Conservation (phyloP, 164 flowering plant species). For the Amborella trichopoda region DNA sequence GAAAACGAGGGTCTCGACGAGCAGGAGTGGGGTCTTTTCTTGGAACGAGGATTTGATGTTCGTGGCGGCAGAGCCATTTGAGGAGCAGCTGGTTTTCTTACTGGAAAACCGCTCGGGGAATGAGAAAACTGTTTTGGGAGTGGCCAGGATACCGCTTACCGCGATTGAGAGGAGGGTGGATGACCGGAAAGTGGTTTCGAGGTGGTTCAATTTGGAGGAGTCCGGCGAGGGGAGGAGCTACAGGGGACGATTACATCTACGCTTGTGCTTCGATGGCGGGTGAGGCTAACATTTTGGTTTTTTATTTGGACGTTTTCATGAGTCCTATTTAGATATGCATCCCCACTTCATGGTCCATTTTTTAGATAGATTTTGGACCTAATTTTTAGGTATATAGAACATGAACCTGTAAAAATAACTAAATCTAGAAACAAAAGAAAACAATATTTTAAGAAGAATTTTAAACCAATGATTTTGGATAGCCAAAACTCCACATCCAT, state of each 20-base stretch:
- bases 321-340: no score
- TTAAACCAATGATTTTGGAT: no score
- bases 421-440: no score
- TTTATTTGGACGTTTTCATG: no score
- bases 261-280: slow-evolving; percentile 65
- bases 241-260: slow-evolving; percentile 55
- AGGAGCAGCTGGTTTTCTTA: slow-evolving; percentile 33
- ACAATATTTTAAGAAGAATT: no score
- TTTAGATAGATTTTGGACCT: no score
- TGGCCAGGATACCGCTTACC: slow-evolving; percentile 36
- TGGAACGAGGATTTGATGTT: slow-evolving; percentile 87
- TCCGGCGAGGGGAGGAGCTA: slow-evolving; percentile 21
- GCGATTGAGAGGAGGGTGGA: slow-evolving; percentile 74
- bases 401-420: no score
- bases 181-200: slow-evolving; percentile 59
- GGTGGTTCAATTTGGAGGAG: slow-evolving; percentile 57
- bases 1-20: slow-evolving; percentile 36
- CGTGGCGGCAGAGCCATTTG: slow-evolving; percentile 83
- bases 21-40: slow-evolving; percentile 41
- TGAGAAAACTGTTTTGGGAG: slow-evolving; percentile 34
- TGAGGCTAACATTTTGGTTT: no score
- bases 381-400: no score
- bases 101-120: slow-evolving; percentile 30
- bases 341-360: no score
- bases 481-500: no score